Evolutionary conservation across 2,329 filamentous ascomycete genomes (phyloP), one percentile per base, ranked within the genome.

Genomic region (Trichoderma koningii): DNA sequence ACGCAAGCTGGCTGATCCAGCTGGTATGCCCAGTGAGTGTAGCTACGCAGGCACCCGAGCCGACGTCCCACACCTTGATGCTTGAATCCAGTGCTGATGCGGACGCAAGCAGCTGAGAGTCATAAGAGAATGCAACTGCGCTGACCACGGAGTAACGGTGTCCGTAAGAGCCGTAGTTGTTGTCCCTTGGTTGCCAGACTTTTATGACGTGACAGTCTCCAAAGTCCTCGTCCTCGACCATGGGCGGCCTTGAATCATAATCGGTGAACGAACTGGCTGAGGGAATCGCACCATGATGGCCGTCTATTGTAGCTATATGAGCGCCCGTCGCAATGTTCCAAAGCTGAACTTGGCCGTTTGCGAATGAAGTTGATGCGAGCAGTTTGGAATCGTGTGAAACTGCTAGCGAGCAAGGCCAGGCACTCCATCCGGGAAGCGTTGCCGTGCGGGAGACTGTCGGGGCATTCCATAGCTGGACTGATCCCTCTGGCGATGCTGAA

Each of bases 291-390:
- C 28, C 7, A 4, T 30, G 4, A 30, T 68, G 61, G 45, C 19
- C 64, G 67, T 68, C 9, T 5, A 63, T 61, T 34, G 26, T n/a
- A 5, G 51, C 23, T 34, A 55, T 34, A 14, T 7, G 7, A n/a
- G 28, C n/a, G 4, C 34, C 17, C 1, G 21, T 48, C 19, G 19
- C 12, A 4, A 48, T 9, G 12, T 48, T 21, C 45, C 45, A 48
- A 19, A 48, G 19, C 21, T 14, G 21, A 5, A 48, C 10, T 30
- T 7, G 28, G 23, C 23, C 19, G 9, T 12, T 23, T 5, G 21
- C 45, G 23, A 21, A 12, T 26, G 45, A 48, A 21, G 45, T 23
- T 10, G 45, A 48, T 23, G 45, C 45, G 45, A 48, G 45, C 45
- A 48, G 23, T 19, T 21, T 23, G 5, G 45, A 48, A 12, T 48